Evolutionary conservation across 257 asterid genomes (phyloP), one percentile per base, ranked within the genome.

Genomic region (Solanum microdontum): DNA sequence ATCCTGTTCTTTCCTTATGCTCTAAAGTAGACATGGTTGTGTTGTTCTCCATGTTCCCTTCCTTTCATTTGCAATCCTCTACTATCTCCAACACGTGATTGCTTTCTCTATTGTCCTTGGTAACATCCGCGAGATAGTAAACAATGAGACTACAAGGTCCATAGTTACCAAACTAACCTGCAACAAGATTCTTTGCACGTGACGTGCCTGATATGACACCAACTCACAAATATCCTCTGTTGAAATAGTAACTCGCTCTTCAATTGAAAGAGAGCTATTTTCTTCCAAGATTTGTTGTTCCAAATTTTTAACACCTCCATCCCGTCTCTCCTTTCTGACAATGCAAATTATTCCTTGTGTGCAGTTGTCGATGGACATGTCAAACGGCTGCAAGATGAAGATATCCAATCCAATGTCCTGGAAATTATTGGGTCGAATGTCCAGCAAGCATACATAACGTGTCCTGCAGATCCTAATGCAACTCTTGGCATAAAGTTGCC

Each of bases 401-500:
- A 95, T 89, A 95, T 97, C 88, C 99, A 97, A 88, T 97, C 99
- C 69, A 97, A 95, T 90, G 93, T 94, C 83, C 95, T 97, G 3
- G 98, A 95, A 87, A 88, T 97, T 84, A 92, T 91, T 89, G 99
- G 98, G 82, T 92, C 98, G 9, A 95, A 94, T 88, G 94, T 95
- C 88, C 98, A 95, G 90, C 93, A 98, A 48, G 90, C 98, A 5
- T 97, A 89, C 85, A 95, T 97, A 72, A 97, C 98, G 32, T 95
- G 98, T 84, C 99, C 98, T n/a, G 98, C 99, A 28, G 98, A 97
- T 89, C 98, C 98, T 83, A 88, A 94, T 79, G 98, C 99, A 55
- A 97, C 98, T 9, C 98, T 95, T 87, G 99, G 99, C 58, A 97
- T 97, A 93, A 95, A 97, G 95, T 95, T 97, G 58, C 96, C 99